Conservation (phyloP, 2,329 filamentous ascomycete species). For the Aspergillus sergii region DNA sequence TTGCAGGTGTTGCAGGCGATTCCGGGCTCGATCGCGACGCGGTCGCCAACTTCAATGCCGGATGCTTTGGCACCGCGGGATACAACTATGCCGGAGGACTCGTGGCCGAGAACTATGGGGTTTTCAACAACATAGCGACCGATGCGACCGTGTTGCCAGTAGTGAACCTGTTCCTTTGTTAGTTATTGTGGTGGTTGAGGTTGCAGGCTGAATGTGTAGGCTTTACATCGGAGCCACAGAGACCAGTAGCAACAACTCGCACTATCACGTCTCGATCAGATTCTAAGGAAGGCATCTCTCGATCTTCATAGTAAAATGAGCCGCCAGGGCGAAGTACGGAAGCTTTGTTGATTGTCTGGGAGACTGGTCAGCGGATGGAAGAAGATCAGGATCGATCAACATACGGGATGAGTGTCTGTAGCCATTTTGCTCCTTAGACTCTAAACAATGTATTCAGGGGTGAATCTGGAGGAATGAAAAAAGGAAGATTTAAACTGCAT, state of each 20-base stretch:
- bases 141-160: constrained; percentile 43
- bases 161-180: constrained; percentile 34
- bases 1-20: constrained; percentile 70
- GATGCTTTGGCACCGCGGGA: constrained; percentile 59
- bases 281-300: constrained; percentile 20
- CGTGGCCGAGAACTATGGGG: constrained; percentile 61
- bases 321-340: constrained; percentile 26
- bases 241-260: constrained; percentile 77
- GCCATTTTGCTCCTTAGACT: not conserved
- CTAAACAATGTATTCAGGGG: not conserved
- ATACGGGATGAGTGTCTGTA: not conserved
- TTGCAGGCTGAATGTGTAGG: not conserved
- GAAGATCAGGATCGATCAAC: not conserved
- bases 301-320: constrained; percentile 25
- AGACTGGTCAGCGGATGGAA: not conserved
- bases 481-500: not conserved
- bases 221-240: constrained; percentile 77
- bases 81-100: constrained; percentile 66
- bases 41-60: constrained; percentile 63
- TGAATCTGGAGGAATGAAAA: not conserved
- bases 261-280: constrained; percentile 70
- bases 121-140: constrained; percentile 38
- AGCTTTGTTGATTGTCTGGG: constrained; percentile 9
- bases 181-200: not conserved
- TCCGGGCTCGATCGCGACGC: constrained; percentile 74